phyloP scores from a whole-genome alignment of 805 yeast genomes.

The Ascoidea rubescens region DNA sequence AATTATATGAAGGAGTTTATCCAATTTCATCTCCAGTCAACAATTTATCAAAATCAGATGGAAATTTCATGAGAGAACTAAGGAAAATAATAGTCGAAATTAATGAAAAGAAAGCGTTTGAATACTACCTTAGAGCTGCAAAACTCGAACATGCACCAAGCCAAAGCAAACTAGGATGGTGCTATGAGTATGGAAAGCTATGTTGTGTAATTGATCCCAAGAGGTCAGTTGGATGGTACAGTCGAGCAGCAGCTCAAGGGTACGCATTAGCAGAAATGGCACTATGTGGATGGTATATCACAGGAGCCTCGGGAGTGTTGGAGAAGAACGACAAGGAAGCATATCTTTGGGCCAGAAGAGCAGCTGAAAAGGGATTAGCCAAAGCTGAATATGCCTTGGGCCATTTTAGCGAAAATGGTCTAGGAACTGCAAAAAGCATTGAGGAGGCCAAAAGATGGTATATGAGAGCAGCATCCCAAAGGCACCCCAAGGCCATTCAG shows the following conservation, averaged over 20 bases:
- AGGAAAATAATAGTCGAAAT: conserved; percentile 17
- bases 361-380: conserved; percentile 45
- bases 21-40: conserved; percentile 14
- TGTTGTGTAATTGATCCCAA: conserved; percentile 37
- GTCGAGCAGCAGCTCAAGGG: conserved; percentile 49
- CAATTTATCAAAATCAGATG: conserved; percentile 14
- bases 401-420: conserved; percentile 51
- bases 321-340: conserved; percentile 49
- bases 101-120: conserved; percentile 29
- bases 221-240: conserved; percentile 61
- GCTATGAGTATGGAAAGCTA: conserved; percentile 56
- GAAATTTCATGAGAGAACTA: conserved; percentile 21
- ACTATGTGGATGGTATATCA: conserved; percentile 62
- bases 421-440: conserved; percentile 33
- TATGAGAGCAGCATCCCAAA: conserved; percentile 44
- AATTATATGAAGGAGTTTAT: conserved; percentile 34
- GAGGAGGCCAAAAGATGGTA: conserved; percentile 36
- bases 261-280: conserved; percentile 61
- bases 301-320: conserved; percentile 46
- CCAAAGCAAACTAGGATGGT: conserved; percentile 57
- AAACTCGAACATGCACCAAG: conserved; percentile 48
- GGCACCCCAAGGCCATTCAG: conserved; percentile 40
- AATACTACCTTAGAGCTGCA: conserved; percentile 45
- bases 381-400: conserved; percentile 63
- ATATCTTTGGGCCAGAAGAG: conserved; percentile 48